Conservation (phyloP, 345 rosid genomes). For the Salix suchowensis region DNA sequence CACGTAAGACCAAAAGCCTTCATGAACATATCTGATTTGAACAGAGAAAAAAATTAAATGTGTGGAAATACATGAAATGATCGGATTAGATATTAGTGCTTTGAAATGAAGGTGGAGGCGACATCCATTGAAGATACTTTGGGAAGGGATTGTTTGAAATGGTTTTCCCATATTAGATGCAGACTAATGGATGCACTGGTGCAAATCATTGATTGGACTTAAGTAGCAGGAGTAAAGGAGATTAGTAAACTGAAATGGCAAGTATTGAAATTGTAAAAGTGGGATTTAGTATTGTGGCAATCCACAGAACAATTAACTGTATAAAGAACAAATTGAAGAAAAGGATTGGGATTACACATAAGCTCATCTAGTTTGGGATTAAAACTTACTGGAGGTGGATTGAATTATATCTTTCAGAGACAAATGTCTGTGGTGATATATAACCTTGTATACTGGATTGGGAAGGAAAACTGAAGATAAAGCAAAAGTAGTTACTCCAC, state of each 20-base stretch:
- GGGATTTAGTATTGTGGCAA: not conserved
- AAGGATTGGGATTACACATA: not conserved
- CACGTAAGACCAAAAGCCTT: too few species aligned
- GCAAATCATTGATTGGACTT: not conserved
- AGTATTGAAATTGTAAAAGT: not conserved
- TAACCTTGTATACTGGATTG: not conserved
- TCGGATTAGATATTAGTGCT: not conserved
- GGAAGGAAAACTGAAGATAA: not conserved
- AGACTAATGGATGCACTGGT: too few species aligned
- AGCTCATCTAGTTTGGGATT: not conserved
- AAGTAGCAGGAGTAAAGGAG: not conserved
- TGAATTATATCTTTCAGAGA: not conserved
- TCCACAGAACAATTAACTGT: not conserved
- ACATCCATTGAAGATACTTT: too few species aligned
- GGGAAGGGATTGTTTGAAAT: too few species aligned
- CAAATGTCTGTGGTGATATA: not conserved
- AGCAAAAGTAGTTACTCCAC: not conserved
- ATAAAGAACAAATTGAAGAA: not conserved
- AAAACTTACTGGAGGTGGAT: not conserved
- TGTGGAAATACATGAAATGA: not conserved
- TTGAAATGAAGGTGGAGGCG: too few species aligned
- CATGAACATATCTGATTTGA: too few species aligned
- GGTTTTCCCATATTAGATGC: too few species aligned
- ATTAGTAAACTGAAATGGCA: not conserved
- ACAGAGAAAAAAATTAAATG: too few species aligned